Base-by-base conservation (phyloP, 495 filamentous ascomycete genomes). In the Aspergillus sclerotioniger region DNA sequence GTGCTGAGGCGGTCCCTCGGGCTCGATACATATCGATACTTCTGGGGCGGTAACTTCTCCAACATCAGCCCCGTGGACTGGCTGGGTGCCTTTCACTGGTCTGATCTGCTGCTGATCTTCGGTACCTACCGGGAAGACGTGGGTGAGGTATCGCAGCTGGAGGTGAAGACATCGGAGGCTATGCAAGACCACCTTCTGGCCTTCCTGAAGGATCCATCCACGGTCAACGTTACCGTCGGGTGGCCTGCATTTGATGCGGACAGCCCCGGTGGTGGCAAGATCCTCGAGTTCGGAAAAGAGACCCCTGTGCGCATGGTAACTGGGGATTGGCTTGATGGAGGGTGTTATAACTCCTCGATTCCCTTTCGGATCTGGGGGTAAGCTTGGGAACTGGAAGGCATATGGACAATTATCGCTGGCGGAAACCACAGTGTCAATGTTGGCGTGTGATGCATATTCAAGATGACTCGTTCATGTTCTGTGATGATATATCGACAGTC, bases 41-140 rank as follows among this genome's bases (percentile, higher is more conserved):
- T 61, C 50, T 54, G 62, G 54, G 52, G 52, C 17, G 46, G 62
- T 55, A 80, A 80, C 66, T 82, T 82, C 59, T 67, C 62, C 46
- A 78, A 80, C 53, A 69, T 80, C 59, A 68, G 69, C 7, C 76
- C 76, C 0, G 57, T 59, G 31, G 54, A 67, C 25, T 82, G 69
- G 64, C 62, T 76, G 52, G 78, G 76, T n/a, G 76, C 77, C 0
- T 79, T 71, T 57, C 78, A 81, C 58, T 62, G 58, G 56, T 66
- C 73, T 5, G 79, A 82, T 62, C 64, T 82, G 3, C 69, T 74
- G 28, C 65, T 77, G 55, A 58, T 78, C 25, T 79, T 80, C 54
- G 76, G 75, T 0, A 78, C 77, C 6, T 69, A 73, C 46, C 53
- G 59, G 37, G 62, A 69, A 48, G 61, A 67, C 49, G 64, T 62